Percentiles rank a stretch among this genome's conserved stretches.
Evolutionary conservation across 2,329 filamentous ascomycete species (phyloP).

Genomic region (Penicillium hordei): DNA sequence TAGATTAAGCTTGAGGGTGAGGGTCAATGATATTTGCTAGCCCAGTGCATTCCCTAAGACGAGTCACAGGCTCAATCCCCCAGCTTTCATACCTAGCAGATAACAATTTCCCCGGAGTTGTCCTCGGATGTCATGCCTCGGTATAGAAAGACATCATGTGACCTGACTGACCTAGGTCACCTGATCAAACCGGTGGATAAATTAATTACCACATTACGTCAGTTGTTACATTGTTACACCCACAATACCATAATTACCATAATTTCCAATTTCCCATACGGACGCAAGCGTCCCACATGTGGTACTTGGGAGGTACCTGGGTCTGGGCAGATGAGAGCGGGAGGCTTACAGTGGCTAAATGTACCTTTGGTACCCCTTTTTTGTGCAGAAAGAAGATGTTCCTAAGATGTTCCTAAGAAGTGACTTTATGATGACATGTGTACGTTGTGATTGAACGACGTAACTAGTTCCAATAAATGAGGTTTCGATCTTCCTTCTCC

Average conservation of each 20-base stretch:
- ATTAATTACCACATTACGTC: not conserved
- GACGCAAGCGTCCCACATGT: not conserved
- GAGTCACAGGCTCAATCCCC: not conserved
- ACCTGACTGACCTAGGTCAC: not conserved
- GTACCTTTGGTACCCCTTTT: slow-evolving; percentile 4
- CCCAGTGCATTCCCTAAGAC: not conserved
- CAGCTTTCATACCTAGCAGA: slow-evolving; percentile 1
- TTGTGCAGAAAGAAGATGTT: not conserved
- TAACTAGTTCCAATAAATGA: not conserved
- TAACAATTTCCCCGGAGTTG: slow-evolving; percentile 3
- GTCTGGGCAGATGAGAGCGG: not conserved
- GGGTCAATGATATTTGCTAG: not conserved
- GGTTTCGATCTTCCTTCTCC: not conserved
- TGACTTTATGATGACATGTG: not conserved
- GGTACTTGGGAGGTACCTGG: slow-evolving; percentile 2
- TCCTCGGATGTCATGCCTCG: slow-evolving; percentile 4
- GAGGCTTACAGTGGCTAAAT: not conserved
- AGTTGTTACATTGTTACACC: not conserved
- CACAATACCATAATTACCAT: not conserved
- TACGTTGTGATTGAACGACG: not conserved
- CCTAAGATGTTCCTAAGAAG: too few species aligned
- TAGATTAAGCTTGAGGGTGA: not conserved
- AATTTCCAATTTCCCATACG: not conserved
- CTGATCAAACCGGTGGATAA: not conserved
- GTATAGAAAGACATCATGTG: not conserved